A percentile compares a stretch with the other conserved stretches of the same genome.
These are phyloP conservation scores for Hygrocybe punicea DNA, from an alignment of 768 basidiomycete species.

Conservation along the genomic window DNA sequence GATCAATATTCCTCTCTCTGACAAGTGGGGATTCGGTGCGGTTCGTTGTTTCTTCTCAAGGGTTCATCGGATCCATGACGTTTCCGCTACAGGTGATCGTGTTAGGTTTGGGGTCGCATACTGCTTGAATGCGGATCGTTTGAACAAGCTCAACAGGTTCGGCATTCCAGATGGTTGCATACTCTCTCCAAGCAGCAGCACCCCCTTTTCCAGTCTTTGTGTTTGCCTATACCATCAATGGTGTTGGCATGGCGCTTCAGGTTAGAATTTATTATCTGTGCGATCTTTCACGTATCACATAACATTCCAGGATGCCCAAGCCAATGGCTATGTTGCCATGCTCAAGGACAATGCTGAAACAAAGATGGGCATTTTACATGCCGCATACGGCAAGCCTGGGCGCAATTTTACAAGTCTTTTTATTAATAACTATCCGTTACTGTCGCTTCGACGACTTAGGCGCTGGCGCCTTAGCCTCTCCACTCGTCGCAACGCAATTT, in stretches of 20 bases:
- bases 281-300: neutral
- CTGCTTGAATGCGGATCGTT: neutral
- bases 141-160: conserved; percentile 40
- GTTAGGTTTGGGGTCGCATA: conserved; percentile 12
- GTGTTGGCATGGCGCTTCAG: conserved; percentile 43
- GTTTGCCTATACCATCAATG: conserved; percentile 44
- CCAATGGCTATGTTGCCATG: conserved; percentile 65
- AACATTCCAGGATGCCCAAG: conserved; percentile 57
- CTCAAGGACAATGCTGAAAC: conserved; percentile 51
- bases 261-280: conserved; percentile 26
- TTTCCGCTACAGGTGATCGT: conserved; percentile 16
- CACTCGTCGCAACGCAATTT: conserved; percentile 81
- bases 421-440: neutral
- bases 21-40: conserved; percentile 40
- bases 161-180: conserved; percentile 50
- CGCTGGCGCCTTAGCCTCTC: conserved; percentile 61
- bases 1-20: conserved; percentile 28
- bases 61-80: neutral
- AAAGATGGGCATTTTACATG: conserved; percentile 71
- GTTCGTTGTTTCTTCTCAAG: conserved; percentile 20
- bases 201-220: conserved; percentile 66
- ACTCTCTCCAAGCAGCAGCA: conserved; percentile 49
- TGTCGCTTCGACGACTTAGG: conserved; percentile 45
- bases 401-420: neutral
- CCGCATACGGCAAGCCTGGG: conserved; percentile 51